Conservation (phyloP, 352 stramenopile genomes). For the Globisporangium nodosum region DNA sequence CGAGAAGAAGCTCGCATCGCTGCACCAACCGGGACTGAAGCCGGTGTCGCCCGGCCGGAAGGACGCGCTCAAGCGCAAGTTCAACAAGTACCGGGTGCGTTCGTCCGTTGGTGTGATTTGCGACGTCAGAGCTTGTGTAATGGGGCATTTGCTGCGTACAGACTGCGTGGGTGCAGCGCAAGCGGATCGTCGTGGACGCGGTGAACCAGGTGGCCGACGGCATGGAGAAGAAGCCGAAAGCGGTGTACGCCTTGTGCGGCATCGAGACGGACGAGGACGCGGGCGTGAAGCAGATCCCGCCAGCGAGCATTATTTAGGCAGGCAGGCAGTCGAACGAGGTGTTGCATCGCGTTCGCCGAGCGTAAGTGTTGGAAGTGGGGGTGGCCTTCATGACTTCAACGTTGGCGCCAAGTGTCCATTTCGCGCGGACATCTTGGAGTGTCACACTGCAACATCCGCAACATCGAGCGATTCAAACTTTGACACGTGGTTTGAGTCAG, state of each 20-base stretch:
- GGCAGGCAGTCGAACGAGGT: background rate
- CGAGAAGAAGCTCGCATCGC: constrained; percentile 37
- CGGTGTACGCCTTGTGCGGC: constrained; percentile 46
- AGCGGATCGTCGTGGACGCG: constrained; percentile 73
- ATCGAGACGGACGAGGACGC: constrained; percentile 70
- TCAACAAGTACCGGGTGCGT: constrained; percentile 54
- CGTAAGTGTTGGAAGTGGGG: too few species aligned
- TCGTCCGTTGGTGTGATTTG: background rate
- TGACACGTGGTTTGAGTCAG: background rate
- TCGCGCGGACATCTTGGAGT: too few species aligned
- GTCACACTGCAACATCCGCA: too few species aligned
- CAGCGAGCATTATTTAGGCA: constrained; percentile 39
- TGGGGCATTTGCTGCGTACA: constrained; percentile 11
- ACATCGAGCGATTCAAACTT: background rate
- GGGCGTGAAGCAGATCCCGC: constrained; percentile 58
- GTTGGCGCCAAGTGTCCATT: too few species aligned
- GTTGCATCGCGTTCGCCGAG: too few species aligned
- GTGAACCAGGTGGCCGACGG: constrained; percentile 75
- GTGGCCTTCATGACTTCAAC: too few species aligned
- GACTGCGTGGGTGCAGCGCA: constrained; percentile 66
- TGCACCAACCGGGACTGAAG: constrained; percentile 33
- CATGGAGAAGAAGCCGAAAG: constrained; percentile 80
- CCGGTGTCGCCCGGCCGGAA: constrained; percentile 59
- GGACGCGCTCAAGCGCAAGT: constrained; percentile 57
- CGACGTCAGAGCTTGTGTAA: too few species aligned